Base-by-base conservation (phyloP, 2,329 filamentous ascomycete species). In the Penicillium sp. region DNA sequence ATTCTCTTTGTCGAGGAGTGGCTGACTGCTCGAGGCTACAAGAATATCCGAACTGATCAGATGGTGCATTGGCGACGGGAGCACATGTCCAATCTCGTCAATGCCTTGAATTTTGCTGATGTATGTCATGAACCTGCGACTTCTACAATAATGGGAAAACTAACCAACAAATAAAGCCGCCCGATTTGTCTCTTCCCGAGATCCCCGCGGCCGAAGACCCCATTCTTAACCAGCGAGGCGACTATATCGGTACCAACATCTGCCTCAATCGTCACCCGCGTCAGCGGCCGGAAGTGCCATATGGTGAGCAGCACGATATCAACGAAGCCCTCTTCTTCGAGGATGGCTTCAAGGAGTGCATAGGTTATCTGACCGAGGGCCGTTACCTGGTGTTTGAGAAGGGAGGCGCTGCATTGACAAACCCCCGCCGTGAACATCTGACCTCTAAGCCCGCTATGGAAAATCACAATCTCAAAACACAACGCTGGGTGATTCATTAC, bases 1-100 rank as follows among this genome's bases (percentile, higher is more conserved):
- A 72, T 76, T 17, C 56, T 73, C 28, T 76, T 77, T 46, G 51
- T 77, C 1, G 74, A 76, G 52, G 56, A 70, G 48, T 74, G 71
- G 71, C 57, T 73, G 10, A 57, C 53, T 3, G 63, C 68, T 25
- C 37, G 37, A 2, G 69, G 69, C 6, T 60, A 67, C 43, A 41
- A 49, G 10, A 60, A 64, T 18, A 57, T 71, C 27, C 56, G 52
- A n/a, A 68, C 67, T 0, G 45, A 59, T 7, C 56, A 71, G 42
- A 70, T 73, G 59, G 64, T 66, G 0, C 50, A 60, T 4, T 74
- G 71, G 70, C 60, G 70, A 20, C 61, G 70, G 3, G 45, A 57
- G 3, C 68, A 73, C 45, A 70, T 72, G 69, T 69, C 69, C 16
- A 61, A 69, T 42, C 62, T 76, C 30, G 61, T 68, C 12, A 69